phyloP scores from a whole-genome alignment of 2,329 filamentous ascomycete species.

The Aspergillus ibericus region DNA sequence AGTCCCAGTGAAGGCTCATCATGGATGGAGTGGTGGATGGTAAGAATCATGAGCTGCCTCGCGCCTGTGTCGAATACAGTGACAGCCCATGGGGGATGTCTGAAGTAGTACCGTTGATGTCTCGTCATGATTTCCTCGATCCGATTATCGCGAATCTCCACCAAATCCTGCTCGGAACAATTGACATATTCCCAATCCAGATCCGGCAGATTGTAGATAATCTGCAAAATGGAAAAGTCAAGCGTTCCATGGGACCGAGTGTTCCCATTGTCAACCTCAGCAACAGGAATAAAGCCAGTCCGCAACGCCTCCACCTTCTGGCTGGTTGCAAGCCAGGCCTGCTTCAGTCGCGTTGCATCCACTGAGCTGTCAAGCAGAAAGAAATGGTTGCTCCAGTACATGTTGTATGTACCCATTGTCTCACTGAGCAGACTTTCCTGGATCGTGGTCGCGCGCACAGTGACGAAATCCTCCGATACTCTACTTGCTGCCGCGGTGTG shows the following conservation, averaged over 20 bases:
- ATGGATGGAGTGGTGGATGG: slow-evolving; percentile 36
- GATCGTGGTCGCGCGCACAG: slow-evolving; percentile 35
- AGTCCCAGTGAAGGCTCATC: slow-evolving; percentile 34
- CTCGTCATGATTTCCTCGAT: slow-evolving; percentile 24
- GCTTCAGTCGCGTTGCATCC: slow-evolving; percentile 29
- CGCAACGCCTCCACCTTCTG: slow-evolving; percentile 37
- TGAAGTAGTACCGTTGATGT: slow-evolving; percentile 31
- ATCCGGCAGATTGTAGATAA: slow-evolving; percentile 26
- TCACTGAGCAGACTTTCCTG: slow-evolving; percentile 44
- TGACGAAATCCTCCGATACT: slow-evolving; percentile 20
- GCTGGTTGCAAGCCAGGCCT: slow-evolving; percentile 35
- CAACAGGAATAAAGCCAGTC: slow-evolving; percentile 37
- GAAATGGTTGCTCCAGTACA: slow-evolving; percentile 44
- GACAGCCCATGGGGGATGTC: slow-evolving; percentile 39
- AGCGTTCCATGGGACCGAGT: neutral
- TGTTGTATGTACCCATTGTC: slow-evolving; percentile 37
- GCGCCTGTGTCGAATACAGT: slow-evolving; percentile 30
- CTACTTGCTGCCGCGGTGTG: slow-evolving; percentile 14
- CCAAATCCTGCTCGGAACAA: slow-evolving; percentile 17
- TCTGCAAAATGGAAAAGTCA: slow-evolving; percentile 29
- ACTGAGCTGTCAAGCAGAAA: slow-evolving; percentile 32
- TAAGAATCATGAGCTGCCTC: slow-evolving; percentile 36
- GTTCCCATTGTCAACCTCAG: slow-evolving; percentile 17
- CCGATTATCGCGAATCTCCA: slow-evolving; percentile 16
- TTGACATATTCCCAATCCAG: slow-evolving; percentile 28